phyloP scores from a whole-genome alignment of 139 green algal genomes.

The Microglena sp. region DNA sequence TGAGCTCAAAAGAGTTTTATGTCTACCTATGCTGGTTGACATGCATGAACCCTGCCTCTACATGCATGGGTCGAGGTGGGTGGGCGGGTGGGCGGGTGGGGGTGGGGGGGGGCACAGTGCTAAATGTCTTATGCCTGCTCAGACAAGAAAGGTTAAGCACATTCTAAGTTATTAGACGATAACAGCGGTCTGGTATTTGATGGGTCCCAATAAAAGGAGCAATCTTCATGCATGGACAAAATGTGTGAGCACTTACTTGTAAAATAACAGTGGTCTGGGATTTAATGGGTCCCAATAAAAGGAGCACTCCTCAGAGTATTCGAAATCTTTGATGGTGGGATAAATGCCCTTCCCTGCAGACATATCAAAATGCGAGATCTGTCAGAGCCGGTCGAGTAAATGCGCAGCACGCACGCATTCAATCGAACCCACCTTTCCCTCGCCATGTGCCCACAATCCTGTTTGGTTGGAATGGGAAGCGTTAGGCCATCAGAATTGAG shows the following conservation, averaged over 20 bases:
- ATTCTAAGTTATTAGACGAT: too few relatives aligned
- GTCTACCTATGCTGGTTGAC: too few relatives aligned
- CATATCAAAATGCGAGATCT: not conserved
- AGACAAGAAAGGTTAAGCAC: not conserved
- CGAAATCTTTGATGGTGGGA: slow-evolving; percentile 15
- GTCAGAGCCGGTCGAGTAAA: not conserved
- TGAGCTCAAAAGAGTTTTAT: too few relatives aligned
- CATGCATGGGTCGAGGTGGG: not conserved
- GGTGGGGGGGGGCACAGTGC: not conserved
- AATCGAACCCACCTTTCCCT: slow-evolving; percentile 1
- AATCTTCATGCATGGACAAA: not conserved
- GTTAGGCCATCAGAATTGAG: too few relatives aligned
- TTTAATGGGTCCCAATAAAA: slow-evolving; percentile 5
- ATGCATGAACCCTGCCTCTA: too few relatives aligned
- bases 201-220: too few relatives aligned
- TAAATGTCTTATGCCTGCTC: not conserved
- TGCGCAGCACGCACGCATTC: not conserved
- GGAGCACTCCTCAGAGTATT: slow-evolving; percentile 9
- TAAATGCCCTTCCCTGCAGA: slow-evolving; percentile 12
- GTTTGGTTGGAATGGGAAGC: too few relatives aligned
- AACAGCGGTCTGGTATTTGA: too few relatives aligned
- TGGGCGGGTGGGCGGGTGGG: not conserved
- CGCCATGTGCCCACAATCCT: slow-evolving; percentile 5
- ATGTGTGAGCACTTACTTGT: not conserved
- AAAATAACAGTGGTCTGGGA: slow-evolving; percentile 2